Conservation (phyloP, 2,329 filamentous ascomycete genomes). For the Purpureocillium takamizusanense region DNA sequence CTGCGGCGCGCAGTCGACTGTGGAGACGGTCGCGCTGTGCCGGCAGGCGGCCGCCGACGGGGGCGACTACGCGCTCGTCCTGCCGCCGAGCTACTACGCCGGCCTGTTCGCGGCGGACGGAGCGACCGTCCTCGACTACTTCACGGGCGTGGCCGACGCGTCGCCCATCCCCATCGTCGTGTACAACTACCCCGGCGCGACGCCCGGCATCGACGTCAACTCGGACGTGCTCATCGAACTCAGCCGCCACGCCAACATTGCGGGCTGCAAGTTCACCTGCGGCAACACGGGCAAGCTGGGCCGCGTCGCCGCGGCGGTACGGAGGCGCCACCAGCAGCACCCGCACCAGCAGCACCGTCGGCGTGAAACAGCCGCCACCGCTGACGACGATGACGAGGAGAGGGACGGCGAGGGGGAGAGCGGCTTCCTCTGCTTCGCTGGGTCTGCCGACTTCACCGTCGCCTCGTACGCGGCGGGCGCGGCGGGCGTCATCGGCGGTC, state of each 20-base stretch:
- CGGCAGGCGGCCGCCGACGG: slow-evolving; percentile 54
- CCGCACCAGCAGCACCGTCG: too few relatives aligned
- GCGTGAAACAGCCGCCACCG: too few relatives aligned
- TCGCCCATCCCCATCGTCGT: slow-evolving; percentile 51
- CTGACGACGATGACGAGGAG: too few relatives aligned
- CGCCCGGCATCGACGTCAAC: slow-evolving; percentile 45
- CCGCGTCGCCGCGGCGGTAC: slow-evolving; percentile 30
- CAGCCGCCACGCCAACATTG: slow-evolving; percentile 45
- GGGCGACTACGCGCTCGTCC: slow-evolving; percentile 56
- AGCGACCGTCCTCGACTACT: slow-evolving; percentile 50
- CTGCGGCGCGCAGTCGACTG: slow-evolving; percentile 59
- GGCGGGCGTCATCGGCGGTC: slow-evolving; percentile 63
- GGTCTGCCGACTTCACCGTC: slow-evolving; percentile 65
- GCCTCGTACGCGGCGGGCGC: slow-evolving; percentile 62
- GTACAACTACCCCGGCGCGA: slow-evolving; percentile 55
- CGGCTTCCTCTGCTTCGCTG: slow-evolving; percentile 61
- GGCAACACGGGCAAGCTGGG: slow-evolving; percentile 54
- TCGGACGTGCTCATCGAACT: slow-evolving; percentile 48
- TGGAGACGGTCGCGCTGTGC: slow-evolving; percentile 57
- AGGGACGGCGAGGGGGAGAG: too few relatives aligned
- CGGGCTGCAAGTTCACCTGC: slow-evolving; percentile 54
- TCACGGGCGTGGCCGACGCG: slow-evolving; percentile 48
- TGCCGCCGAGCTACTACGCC: slow-evolving; percentile 63
- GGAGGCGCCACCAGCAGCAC: slow-evolving; percentile 20
- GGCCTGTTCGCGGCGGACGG: slow-evolving; percentile 39